Evolutionary conservation across 352 stramenopile species (phyloP).

Genomic region (Phytophthora foliorum): DNA sequence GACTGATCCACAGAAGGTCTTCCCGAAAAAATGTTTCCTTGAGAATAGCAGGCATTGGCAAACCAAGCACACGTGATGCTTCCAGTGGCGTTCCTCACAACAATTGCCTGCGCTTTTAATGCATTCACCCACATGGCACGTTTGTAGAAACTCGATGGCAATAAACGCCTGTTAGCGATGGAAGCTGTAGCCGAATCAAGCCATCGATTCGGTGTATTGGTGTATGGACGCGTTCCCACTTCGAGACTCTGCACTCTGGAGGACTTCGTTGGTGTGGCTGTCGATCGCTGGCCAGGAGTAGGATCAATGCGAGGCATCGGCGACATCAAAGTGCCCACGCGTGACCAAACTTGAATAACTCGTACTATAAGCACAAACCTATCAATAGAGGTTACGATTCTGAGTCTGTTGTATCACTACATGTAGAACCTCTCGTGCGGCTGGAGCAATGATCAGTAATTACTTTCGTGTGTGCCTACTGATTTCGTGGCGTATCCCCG

Average conservation of each 20-base stretch:
- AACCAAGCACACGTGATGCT: constrained; percentile 26
- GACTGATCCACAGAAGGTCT: constrained; percentile 23
- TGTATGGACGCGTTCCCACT: background rate
- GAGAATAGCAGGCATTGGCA: constrained; percentile 16
- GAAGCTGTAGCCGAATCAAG: background rate
- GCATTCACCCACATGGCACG: constrained; percentile 4
- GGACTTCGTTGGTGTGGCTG: background rate
- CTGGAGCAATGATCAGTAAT: no score
- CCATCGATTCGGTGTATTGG: background rate
- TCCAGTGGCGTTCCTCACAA: constrained; percentile 16
- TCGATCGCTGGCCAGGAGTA: background rate
- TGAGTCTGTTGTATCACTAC: no score
- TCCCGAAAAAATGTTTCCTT: constrained; percentile 28
- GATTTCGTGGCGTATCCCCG: no score
- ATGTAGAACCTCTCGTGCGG: no score
- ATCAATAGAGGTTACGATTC: no score
- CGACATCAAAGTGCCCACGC: background rate
- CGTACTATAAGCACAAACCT: background rate
- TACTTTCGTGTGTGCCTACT: no score
- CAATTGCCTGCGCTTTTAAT: constrained; percentile 6
- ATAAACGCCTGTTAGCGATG: background rate
- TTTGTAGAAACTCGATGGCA: background rate
- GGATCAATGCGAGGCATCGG: background rate
- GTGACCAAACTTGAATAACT: background rate
- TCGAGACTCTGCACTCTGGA: background rate